phyloP scores from a whole-genome alignment of 192 early-diverging fungal genomes.

The Dissophora globulifera region DNA sequence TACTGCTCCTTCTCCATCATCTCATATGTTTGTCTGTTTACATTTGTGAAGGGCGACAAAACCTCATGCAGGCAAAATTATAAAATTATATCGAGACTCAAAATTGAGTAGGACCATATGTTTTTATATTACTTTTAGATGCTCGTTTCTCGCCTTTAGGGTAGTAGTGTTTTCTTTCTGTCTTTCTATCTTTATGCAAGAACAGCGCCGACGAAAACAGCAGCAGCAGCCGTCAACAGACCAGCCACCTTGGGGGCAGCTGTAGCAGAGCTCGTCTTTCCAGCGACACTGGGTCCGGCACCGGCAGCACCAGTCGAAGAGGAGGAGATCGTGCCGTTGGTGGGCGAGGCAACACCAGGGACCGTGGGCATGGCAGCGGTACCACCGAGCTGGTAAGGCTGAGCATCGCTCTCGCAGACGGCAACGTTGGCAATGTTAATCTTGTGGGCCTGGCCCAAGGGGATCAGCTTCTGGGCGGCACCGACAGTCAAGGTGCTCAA shows the following conservation, averaged over 20 bases:
- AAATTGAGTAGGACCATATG: too few relatives aligned
- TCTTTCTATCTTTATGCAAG: slow-evolving; percentile 15
- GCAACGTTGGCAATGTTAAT: slow-evolving; percentile 31
- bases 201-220: slow-evolving; percentile 3
- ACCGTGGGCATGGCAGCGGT: slow-evolving; percentile 22
- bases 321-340: not conserved
- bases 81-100: too few relatives aligned
- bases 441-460: slow-evolving; percentile 21
- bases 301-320: not conserved
- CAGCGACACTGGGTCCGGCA: not conserved
- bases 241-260: not conserved
- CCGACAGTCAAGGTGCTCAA: slow-evolving; percentile 14
- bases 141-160: too few relatives aligned
- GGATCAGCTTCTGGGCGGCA: slow-evolving; percentile 30
- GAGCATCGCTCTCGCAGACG: slow-evolving; percentile 17
- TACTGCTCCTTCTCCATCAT: too few relatives aligned
- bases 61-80: too few relatives aligned
- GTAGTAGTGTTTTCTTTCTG: not conserved
- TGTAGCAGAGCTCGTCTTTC: slow-evolving; percentile 15
- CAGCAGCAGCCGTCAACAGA: slow-evolving; percentile 4
- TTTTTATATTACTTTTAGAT: too few relatives aligned
- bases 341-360: slow-evolving; percentile 9
- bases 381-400: slow-evolving; percentile 21
- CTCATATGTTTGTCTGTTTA: too few relatives aligned
- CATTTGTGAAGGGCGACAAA: too few relatives aligned